Conservation (phyloP, 2,329 filamentous ascomycete species). For the Alternaria arbusti region DNA sequence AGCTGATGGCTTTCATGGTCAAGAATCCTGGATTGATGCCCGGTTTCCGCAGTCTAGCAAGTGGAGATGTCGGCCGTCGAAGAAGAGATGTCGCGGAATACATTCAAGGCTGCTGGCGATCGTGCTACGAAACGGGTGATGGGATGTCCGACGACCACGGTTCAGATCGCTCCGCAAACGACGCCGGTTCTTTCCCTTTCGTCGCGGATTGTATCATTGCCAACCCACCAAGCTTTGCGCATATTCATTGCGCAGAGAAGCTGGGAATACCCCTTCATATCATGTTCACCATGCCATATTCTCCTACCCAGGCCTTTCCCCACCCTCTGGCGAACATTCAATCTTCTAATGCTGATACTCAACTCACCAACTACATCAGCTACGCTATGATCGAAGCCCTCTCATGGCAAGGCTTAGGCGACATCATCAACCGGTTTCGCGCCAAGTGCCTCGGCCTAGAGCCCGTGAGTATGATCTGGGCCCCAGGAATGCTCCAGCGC, state of each 20-base stretch:
- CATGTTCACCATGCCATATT: conserved; percentile 70
- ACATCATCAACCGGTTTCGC: conserved; percentile 55
- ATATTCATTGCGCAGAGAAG: conserved; percentile 75
- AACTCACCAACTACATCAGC: conserved; percentile 51
- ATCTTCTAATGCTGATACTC: conserved; percentile 35
- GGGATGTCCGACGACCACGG: conserved; percentile 11
- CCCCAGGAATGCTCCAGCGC: conserved; percentile 44
- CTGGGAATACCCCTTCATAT: conserved; percentile 75
- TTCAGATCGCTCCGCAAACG: neutral
- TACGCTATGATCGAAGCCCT: conserved; percentile 57
- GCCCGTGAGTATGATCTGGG: conserved; percentile 45
- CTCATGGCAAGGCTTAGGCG: conserved; percentile 59
- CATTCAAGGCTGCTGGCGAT: conserved; percentile 36
- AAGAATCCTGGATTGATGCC: conserved; percentile 53
- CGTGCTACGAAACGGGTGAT: conserved; percentile 45
- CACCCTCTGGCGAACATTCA: conserved; percentile 59
- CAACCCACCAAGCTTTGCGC: conserved; percentile 77
- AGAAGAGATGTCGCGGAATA: conserved; percentile 31
- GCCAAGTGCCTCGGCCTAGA: conserved; percentile 49
- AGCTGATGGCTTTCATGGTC: conserved; percentile 60
- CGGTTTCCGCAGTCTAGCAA: conserved; percentile 23
- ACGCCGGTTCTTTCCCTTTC: conserved; percentile 61
- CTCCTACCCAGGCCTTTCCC: conserved; percentile 52
- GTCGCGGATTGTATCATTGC: conserved; percentile 81
- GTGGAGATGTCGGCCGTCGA: conserved; percentile 42